Evolutionary conservation across 495 filamentous ascomycete species (phyloP), one percentile per base, ranked within the genome.

Genomic region (Hypoxylon lienhwacheense): DNA sequence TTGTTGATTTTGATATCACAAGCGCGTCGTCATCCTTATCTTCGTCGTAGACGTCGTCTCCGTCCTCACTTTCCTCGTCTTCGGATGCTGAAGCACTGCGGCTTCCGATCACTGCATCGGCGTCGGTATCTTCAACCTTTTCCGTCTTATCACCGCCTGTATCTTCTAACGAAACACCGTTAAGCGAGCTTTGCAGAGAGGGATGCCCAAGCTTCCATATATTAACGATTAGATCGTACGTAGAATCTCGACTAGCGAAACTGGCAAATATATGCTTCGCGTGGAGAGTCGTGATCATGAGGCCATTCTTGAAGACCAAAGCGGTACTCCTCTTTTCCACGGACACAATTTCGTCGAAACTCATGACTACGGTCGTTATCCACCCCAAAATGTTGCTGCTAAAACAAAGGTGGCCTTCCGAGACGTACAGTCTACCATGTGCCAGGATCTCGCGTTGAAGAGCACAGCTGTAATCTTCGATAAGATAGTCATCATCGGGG

Each of bases 181-280:
- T 96, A 5, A 91, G 75, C 22, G 89, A 90, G 66, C 88, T 92
- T 65, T 91, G 87, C 12, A 99, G 69, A 54, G 87, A 84, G 5
- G 95, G 92, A 65, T 97, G 93, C 24, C 88, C 92, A 31, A 97
- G 85, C 64, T 95, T 96, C 93, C 93, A 99, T 47, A 99, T 97
- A 39, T 91, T 91, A 65, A 97, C 87, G 68, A 99, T 87, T 16
- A 99, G 76, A 65, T 97, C 93, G 68, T 97, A 99, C 0, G 93
- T 97, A 3, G 91, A 89, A 71, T 99, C 93, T 58, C 93, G 82
- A 60, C 88, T 92, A 11, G 96, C 83, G 51, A 99, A 85, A 73
- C 91, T 97, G 25, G 95, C 90, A 70, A 99, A 97, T 4, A 93
- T 84, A 63, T 97, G 91, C 40, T 92, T 89, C 12, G 95, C 90